Percentiles rank a stretch among this genome's conserved stretches.
Conservation (phyloP, 305 asterid genomes). For the Petunia hybrid region DNA sequence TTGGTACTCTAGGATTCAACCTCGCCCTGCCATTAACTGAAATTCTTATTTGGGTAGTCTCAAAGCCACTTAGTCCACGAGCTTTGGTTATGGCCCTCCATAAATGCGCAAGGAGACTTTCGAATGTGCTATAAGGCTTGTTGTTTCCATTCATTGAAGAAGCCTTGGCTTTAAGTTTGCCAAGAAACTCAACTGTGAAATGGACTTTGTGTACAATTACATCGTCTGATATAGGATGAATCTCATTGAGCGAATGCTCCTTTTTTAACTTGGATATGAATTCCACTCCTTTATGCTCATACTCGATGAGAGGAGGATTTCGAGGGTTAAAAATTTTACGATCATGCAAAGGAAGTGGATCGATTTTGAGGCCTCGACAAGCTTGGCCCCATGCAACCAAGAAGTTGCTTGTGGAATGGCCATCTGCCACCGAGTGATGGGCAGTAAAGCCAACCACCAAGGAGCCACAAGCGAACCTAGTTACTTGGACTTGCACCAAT, state of each 20-base stretch:
- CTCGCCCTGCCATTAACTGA: conserved; percentile 80
- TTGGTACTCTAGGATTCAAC: conserved; percentile 60
- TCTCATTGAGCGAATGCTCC: conserved; percentile 44
- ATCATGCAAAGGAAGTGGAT: conserved; percentile 60
- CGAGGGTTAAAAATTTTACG: conserved; percentile 65
- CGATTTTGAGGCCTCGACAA: conserved; percentile 50
- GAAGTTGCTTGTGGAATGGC: conserved; percentile 67
- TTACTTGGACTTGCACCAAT: conserved; percentile 75
- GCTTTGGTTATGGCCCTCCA: conserved; percentile 79
- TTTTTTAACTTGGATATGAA: conserved; percentile 48
- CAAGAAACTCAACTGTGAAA: conserved; percentile 60
- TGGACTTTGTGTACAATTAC: conserved; percentile 63
- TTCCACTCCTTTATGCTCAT: conserved; percentile 69
- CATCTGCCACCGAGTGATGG: conserved; percentile 77
- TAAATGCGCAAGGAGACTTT: conserved; percentile 78
- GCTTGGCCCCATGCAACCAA: conserved; percentile 85
- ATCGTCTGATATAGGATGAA: conserved; percentile 43
- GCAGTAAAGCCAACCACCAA: conserved; percentile 77
- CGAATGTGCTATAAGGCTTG: conserved; percentile 73
- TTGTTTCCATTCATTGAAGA: conserved; percentile 48
- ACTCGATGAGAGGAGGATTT: conserved; percentile 53
- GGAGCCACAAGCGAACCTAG: conserved; percentile 81
- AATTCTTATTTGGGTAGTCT: conserved; percentile 63
- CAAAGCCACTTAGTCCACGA: conserved; percentile 56
- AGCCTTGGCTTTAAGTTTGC: conserved; percentile 63